Conservation (phyloP, 2,329 filamentous ascomycete species). For the Cordyceps fumosorosea region DNA sequence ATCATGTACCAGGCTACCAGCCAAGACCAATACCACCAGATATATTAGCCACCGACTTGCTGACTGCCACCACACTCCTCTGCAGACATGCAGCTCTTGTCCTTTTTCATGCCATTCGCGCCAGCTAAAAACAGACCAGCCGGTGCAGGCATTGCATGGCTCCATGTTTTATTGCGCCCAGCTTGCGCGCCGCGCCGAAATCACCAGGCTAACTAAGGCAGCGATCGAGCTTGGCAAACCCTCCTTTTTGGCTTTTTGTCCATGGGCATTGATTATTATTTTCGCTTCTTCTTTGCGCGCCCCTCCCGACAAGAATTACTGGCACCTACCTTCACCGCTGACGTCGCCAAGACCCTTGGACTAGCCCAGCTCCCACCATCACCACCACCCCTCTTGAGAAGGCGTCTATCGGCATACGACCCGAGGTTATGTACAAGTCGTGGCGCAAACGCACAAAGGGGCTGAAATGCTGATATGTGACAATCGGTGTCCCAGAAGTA, state of each 20-base stretch:
- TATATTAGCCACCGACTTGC: neutral
- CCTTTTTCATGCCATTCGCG: too few relatives aligned
- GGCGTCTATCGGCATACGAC: neutral
- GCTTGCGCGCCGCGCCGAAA: neutral
- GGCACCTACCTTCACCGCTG: neutral
- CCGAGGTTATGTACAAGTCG: neutral
- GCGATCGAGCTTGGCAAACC: constrained; percentile 3
- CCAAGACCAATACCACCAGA: neutral
- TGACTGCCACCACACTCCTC: neutral
- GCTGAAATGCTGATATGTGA: neutral
- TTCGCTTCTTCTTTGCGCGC: neutral
- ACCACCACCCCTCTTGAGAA: neutral
- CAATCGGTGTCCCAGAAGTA: neutral
- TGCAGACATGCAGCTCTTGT: too few relatives aligned
- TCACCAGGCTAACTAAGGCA: neutral
- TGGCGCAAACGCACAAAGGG: neutral
- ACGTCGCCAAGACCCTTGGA: neutral
- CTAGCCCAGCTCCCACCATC: neutral
- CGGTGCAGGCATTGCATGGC: too few relatives aligned
- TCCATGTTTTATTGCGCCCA: neutral
- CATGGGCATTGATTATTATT: neutral
- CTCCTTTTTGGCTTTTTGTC: neutral
- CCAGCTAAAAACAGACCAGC: too few relatives aligned
- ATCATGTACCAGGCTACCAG: constrained; percentile 5
- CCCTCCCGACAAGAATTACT: neutral